Evolutionary conservation across 371 early-diverging fungal species (phyloP).

Genomic region (Mortierella sp.): DNA sequence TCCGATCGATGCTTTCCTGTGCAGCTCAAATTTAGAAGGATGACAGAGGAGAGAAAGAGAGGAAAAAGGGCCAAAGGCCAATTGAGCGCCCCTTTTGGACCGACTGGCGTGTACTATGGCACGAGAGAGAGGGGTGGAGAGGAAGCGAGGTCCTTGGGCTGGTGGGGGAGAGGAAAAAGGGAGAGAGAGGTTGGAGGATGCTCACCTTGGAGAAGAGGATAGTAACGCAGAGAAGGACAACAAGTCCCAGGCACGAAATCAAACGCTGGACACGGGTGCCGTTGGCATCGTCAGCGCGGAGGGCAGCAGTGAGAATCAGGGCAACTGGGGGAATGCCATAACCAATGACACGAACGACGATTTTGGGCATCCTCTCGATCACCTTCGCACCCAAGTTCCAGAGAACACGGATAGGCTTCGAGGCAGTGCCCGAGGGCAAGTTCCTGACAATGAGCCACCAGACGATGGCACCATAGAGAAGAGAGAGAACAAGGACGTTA

Average conservation of each 20-base stretch:
- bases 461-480: slow-evolving; percentile 67
- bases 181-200: slow-evolving; percentile 1
- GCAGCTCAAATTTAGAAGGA: not conserved
- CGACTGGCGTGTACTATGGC: not conserved
- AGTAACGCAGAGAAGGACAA: slow-evolving; percentile 67
- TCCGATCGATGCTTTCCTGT: not conserved
- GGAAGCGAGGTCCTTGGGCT: no score
- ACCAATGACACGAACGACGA: slow-evolving; percentile 32
- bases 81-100: slow-evolving; percentile 1
- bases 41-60: not conserved
- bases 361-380: slow-evolving; percentile 20
- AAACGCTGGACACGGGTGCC: slow-evolving; percentile 77
- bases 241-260: slow-evolving; percentile 80
- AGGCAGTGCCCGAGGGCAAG: slow-evolving; percentile 57
- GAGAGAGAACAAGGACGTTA: slow-evolving; percentile 44
- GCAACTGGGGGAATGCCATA: slow-evolving; percentile 57
- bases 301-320: slow-evolving; percentile 67
- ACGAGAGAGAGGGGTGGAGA: no score
- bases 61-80: slow-evolving; percentile 17
- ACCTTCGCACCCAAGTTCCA: slow-evolving; percentile 40
- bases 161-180: not conserved
- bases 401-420: slow-evolving; percentile 53
- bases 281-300: slow-evolving; percentile 62
- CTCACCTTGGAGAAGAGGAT: slow-evolving; percentile 66
- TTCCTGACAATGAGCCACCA: slow-evolving; percentile 66